Evolutionary conservation across 163 green algal species (phyloP).

Genomic region (Trebouxiophyceae sp.): DNA sequence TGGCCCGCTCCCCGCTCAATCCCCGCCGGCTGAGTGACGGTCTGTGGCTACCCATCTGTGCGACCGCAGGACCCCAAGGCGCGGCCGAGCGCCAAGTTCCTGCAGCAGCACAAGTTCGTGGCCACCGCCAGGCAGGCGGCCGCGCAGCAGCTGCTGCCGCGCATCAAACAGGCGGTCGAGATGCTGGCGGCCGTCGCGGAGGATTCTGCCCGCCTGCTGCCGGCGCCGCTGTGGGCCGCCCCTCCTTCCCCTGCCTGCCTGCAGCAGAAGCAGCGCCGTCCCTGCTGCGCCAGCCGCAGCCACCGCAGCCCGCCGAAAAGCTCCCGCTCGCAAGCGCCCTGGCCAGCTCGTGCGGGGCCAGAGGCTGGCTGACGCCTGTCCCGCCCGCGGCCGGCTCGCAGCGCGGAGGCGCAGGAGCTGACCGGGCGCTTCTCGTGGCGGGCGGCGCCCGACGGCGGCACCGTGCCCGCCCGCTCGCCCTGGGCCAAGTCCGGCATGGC

Average conservation of each 20-base stretch:
- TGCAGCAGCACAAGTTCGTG: constrained; percentile 78
- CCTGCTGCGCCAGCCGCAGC: neutral
- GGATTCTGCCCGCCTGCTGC: neutral
- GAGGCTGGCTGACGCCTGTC: too few species aligned
- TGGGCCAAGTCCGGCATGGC: constrained; percentile 19
- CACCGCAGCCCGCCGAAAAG: neutral
- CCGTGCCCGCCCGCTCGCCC: neutral
- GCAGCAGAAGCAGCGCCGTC: neutral
- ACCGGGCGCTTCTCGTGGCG: neutral
- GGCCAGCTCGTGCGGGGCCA: neutral
- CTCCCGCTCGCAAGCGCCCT: neutral
- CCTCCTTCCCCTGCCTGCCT: neutral
- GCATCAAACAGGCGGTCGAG: constrained; percentile 21
- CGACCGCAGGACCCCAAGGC: constrained; percentile 54
- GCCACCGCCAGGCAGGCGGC: neutral
- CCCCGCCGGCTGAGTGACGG: too few species aligned
- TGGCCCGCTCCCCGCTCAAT: too few species aligned
- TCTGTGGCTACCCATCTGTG: too few species aligned
- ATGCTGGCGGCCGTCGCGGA: constrained; percentile 19
- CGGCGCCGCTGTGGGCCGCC: neutral
- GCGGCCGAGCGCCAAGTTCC: constrained; percentile 60
- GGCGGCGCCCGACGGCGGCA: neutral
- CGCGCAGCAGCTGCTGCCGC: constrained; percentile 22
- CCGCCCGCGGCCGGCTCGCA: too few species aligned
- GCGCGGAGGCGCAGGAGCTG: neutral